A percentile compares a stretch with the other conserved stretches of the same genome.
Evolutionary conservation across 331 rosid species (phyloP).

Genomic region (Stylosanthes scabra): DNA sequence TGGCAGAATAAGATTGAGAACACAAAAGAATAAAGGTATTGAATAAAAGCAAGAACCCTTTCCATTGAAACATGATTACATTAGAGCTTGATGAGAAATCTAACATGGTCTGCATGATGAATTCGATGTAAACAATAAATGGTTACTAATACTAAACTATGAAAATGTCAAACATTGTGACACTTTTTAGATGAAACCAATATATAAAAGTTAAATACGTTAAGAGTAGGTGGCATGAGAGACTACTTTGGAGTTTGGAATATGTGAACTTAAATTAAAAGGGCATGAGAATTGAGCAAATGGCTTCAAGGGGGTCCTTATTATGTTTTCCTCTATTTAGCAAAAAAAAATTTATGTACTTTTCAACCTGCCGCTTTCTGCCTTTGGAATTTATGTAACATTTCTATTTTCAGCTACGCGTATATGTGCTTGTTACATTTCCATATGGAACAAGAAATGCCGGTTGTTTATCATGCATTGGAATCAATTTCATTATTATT

Average conservation of each 20-base stretch:
- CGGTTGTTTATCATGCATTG: conserved; percentile 2
- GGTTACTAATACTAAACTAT: conserved; percentile 2
- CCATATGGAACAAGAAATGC: neutral
- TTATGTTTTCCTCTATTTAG: neutral
- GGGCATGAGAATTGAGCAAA: conserved; percentile 24
- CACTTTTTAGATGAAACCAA: conserved; percentile 36
- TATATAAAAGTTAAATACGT: neutral
- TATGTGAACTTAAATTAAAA: neutral
- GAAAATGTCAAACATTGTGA: conserved; percentile 11
- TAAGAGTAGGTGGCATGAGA: neutral
- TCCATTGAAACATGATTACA: conserved; percentile 35
- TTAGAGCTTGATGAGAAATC: conserved; percentile 13
- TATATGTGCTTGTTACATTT: neutral
- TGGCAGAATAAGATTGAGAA: conserved; percentile 36
- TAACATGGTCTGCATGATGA: conserved; percentile 14
- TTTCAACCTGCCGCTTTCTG: conserved; percentile 27
- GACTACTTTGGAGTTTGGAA: conserved; percentile 24
- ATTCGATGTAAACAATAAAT: conserved; percentile 11
- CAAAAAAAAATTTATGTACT: neutral
- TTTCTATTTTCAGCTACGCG: neutral
- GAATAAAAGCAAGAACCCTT: conserved; percentile 18
- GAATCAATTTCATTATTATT: neutral
- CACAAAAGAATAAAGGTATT: conserved; percentile 27
- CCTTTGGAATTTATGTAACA: conserved; percentile 3
- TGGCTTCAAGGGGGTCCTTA: conserved; percentile 24